Evolutionary conservation across 2,329 filamentous ascomycete genomes (phyloP), one percentile per base, ranked within the genome.

Genomic region (Pseudopithomyces chartarum): DNA sequence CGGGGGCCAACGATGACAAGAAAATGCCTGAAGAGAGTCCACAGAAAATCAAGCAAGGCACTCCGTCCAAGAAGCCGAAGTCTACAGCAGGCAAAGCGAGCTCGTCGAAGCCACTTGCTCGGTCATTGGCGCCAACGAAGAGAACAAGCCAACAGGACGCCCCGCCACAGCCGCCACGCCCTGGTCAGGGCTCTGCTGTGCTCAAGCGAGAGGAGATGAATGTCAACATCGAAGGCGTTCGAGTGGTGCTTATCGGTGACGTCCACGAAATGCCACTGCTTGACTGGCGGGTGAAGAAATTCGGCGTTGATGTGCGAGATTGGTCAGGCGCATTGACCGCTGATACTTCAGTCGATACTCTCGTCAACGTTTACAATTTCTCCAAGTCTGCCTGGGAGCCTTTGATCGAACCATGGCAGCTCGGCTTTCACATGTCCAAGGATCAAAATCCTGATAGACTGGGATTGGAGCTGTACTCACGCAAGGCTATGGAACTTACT

Each of bases 361-460:
- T 97, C 75, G 86, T 96, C 66, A 99, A 98, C 68, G 89, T 99
- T 23, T 99, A 97, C 82, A 99, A 99, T 76, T 99, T 99, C 78
- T 95, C 95, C 13, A 99, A 99, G 75, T 99, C 95, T 0, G 92
- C 92, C 3, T 99, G 95, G 95, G 95, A 99, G 74, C 95, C 95
- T 2, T 79, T 99, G 33, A 87, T 99, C 23, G 95, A 99, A 73
- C 96, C 96, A 7, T 99, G 95, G 95, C 88, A 94, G 63, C 82
- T 98, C n/a, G 92, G 92, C 2, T 87, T 99, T 64, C 91, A 96
- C 60, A 86, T 98, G 73, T 87, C 90, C 0, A 93, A 89, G 66
- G 88, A 95, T 56, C 83, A 87, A 23, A 84, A 86, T 40, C 90
- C 89, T 0, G 90, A 94, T 36, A 82, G 90, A 50, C 79, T 97